Evolutionary conservation across 1,284 basidiomycete genomes (phyloP), one percentile per base, ranked within the genome.

Genomic region (Coriolopsis trogii): DNA sequence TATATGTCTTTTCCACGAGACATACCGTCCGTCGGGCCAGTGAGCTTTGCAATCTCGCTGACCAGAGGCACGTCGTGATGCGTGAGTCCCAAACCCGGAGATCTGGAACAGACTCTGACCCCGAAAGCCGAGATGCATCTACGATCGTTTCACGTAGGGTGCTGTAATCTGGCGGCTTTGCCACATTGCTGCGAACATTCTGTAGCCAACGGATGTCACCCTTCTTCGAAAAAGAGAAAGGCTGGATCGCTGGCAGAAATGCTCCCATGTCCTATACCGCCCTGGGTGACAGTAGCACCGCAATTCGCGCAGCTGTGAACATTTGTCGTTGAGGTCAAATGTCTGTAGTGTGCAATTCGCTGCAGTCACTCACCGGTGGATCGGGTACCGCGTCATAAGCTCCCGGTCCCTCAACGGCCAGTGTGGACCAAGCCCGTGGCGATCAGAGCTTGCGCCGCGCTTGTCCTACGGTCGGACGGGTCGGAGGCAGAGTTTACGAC

Each of bases 141-240:
- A 28, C 26, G 40, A 50, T 50, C 49, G 49, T 31, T 45, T 44
- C 47, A 42, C 47, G 41, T 23, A 36, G 24, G 20, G 21, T 26
- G 48, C 20, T 33, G 29, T 18, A 21, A 34, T 41, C 8, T 23
- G 31, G 25, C n/a, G 34, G 15, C 23, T 26, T 42, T 20, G 33
- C 41, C 41, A 43, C 25, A 18, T 21, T 29, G 41, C 41, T 43
- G 20, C 28, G 48, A 30, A 43, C 36, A 30, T 20, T n/a, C 41
- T 18, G 41, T 49, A 15, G 18, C 33, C 25, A n/a, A 18, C 24
- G 10, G 21, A 25, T n/a, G 28, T n/a, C 41, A 41, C 20, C 16
- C 15, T 43, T 49, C 38, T 34, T 38, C 48, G n/a, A n/a, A n/a
- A 43, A 10, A n/a, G 15, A 36, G 10, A 49, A 25, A 29, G 29